Percentiles rank a stretch among this genome's conserved stretches.
These are phyloP conservation scores for Cucumis sativus DNA, from an alignment of 306 rosid genomes.

Conservation along the genomic window Cucumber_9930_V3 NC_026660.2:15520001-15520500, in stretches of 20 bases:
- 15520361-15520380: slow-evolving; percentile 1
- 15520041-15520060: slow-evolving; percentile 5
- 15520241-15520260: neutral
- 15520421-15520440: slow-evolving; percentile 43
- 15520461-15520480: slow-evolving; percentile 42
- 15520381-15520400: slow-evolving; percentile 4
- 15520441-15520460: slow-evolving; percentile 24
- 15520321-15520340: neutral
- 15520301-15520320: slow-evolving; percentile 12
- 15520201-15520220: neutral
- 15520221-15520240: neutral
- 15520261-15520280: neutral
- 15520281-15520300: neutral
- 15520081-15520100: neutral
- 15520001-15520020: slow-evolving; percentile 10
- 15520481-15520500: slow-evolving; percentile 39
- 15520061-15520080: neutral
- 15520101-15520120: neutral
- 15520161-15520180: neutral
- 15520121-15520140: neutral
- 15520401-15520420: slow-evolving; percentile 26
- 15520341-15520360: neutral
- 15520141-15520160: neutral
- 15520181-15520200: neutral
- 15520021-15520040: slow-evolving; percentile 14